Evolutionary conservation across 2,329 filamentous ascomycete species (phyloP).

Genomic region (Dendryphion nanum): DNA sequence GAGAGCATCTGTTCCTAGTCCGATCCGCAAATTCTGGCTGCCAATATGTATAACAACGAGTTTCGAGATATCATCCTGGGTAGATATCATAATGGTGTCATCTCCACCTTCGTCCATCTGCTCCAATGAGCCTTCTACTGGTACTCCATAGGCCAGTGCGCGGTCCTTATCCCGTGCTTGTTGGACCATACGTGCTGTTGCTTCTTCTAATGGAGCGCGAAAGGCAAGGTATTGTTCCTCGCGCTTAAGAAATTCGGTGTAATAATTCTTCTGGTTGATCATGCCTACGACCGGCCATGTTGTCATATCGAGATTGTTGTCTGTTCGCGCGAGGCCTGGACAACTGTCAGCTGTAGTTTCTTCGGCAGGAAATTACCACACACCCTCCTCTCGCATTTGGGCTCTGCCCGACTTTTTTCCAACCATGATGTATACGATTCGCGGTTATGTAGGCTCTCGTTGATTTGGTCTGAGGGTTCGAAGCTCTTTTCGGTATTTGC

Average conservation of each 20-base stretch:
- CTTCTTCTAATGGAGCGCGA: constrained; percentile 83
- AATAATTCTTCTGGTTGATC: constrained; percentile 99
- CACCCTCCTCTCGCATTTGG: constrained; percentile 60
- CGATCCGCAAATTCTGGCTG: constrained; percentile 92
- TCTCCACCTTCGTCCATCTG: constrained; percentile 28
- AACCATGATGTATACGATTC: constrained; percentile 56
- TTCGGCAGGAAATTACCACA: constrained; percentile 6
- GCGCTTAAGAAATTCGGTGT: constrained; percentile 93
- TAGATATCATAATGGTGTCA: constrained; percentile 28
- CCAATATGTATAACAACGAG: constrained; percentile 94
- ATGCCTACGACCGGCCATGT: constrained; percentile 89
- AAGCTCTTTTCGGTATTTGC: background rate
- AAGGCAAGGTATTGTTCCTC: constrained; percentile 94
- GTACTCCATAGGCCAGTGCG: constrained; percentile 72
- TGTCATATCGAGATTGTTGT: constrained; percentile 96
- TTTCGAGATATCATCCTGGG: constrained; percentile 73
- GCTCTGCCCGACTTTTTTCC: constrained; percentile 66
- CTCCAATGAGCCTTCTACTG: constrained; percentile 34
- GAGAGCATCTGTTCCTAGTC: constrained; percentile 90
- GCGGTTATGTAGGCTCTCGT: too few species aligned
- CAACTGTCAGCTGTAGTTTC: constrained; percentile 13
- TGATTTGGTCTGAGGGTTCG: too few species aligned
- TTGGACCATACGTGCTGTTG: constrained; percentile 78
- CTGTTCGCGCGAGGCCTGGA: constrained; percentile 86
- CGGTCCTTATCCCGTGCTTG: constrained; percentile 85